Base-by-base conservation (phyloP, 306 rosid species). In the Oemleria cerasiformis region DNA sequence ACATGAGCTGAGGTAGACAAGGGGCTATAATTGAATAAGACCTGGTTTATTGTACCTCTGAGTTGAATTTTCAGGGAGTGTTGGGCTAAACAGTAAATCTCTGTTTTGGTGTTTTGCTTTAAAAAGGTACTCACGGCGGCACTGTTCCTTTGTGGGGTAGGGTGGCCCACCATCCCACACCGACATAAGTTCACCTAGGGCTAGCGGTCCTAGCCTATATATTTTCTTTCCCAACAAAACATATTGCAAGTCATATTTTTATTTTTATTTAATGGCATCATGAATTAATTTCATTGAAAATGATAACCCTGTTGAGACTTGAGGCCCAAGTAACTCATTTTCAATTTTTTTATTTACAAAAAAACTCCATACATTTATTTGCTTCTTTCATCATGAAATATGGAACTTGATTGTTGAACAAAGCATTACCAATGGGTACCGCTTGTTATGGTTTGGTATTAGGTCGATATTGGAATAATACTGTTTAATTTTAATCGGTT, bases 221-320 rank as follows among this genome's bases (percentile, higher is more conserved):
- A n/a, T n/a, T n/a, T n/a, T n/a, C n/a, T n/a, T n/a, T n/a, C n/a
- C n/a, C n/a, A n/a, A n/a, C n/a, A n/a, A n/a, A n/a, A n/a, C n/a
- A n/a, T n/a, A n/a, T n/a, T n/a, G n/a, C n/a, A n/a, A n/a, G n/a
- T 12, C 13, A 45, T 45, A 2, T 49, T 17, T 8, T 20, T 17
- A 8, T 50, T 38, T 53, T n/a, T 6, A 34, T 41, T 41, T 16
- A 19, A 47, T 47, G 51, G 7, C 5, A 47, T 14, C 16, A 47
- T 9, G 41, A 40, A 49, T n/a, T 48, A 0, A 14, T 23, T 30
- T 66, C 16, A 5, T 50, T 23, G 76, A 40, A 58, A 72, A 19
- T 63, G 44, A 73, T 38, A 40, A 64, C 19, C 11, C 42, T 39
- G 59, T 34, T 13, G n/a, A 66, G 47, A n/a, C 57, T 68, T 68